Evolutionary conservation across 78 protist species (phyloP).

Genomic region (Diacronema lutheri): DNA sequence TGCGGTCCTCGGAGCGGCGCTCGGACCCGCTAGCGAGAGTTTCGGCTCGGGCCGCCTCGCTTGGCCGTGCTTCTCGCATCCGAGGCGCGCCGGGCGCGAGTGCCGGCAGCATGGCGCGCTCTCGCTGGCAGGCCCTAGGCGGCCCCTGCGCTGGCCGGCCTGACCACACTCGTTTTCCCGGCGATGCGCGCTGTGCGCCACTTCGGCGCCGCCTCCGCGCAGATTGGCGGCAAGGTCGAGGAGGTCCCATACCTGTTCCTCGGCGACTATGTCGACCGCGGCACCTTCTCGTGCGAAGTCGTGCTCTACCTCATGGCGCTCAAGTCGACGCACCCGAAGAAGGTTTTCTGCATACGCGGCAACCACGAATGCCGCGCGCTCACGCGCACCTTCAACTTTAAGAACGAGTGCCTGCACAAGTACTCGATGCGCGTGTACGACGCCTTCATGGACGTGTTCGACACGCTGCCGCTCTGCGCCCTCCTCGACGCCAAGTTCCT

Average conservation of each 20-base stretch:
- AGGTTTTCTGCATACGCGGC: conserved; percentile 33
- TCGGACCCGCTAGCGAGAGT: too few species aligned
- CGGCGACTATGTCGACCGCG: conserved; percentile 64
- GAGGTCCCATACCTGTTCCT: conserved; percentile 35
- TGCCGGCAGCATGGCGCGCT: too few species aligned
- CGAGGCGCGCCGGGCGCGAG: too few species aligned
- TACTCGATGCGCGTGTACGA: neutral
- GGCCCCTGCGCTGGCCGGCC: too few species aligned
- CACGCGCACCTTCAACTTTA: conserved; percentile 8
- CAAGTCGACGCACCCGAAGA: conserved; percentile 17
- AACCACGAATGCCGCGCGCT: conserved; percentile 33
- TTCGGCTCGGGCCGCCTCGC: too few species aligned
- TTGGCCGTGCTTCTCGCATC: too few species aligned
- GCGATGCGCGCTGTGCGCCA: too few species aligned
- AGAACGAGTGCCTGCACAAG: conserved; percentile 29
- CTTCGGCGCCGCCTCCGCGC: too few species aligned
- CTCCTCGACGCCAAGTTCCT: conserved; percentile 23
- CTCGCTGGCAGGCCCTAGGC: too few species aligned
- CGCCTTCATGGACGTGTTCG: conserved; percentile 22
- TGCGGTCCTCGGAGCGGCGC: too few species aligned
- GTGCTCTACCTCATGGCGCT: conserved; percentile 33
- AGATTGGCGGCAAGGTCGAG: conserved; percentile 12
- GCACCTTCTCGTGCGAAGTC: conserved; percentile 26
- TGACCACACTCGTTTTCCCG: too few species aligned
- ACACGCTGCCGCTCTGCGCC: conserved; percentile 40